Base-by-base conservation (phyloP, 1,284 basidiomycete genomes). In the Porodaedalea pini region DNA sequence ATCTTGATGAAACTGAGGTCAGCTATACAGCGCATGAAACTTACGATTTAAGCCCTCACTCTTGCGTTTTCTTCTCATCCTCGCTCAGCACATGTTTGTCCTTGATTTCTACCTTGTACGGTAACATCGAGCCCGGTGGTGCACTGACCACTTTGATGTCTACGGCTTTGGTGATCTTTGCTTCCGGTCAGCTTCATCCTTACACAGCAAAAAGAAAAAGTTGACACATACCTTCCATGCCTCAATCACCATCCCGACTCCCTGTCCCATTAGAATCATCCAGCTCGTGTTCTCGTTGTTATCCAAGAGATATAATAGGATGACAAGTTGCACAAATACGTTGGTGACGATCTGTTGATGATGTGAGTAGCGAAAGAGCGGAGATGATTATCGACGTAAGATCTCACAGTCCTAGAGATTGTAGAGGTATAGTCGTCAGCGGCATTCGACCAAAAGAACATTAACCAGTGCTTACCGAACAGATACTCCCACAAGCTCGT, bases 1-100 rank as follows among this genome's bases (percentile, higher is more conserved):
- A 92, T 74, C 88, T 90, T 7, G 31, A 6, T 7, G 23, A 5
- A 29, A 6, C 6, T 6, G 15, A 29, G 25, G 13, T 25, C 17
- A n/a, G 10, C 11, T 13, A 27, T 1, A 15, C 1, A 11, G 21
- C 8, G 21, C 6, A 10, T 5, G 15, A 17, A 31, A 31, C 13
- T 15, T 27, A 27, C 39, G 49, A 23, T 49, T 19, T 39, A 15
- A 57, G 36, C 19, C 70, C 87, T 70, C 75, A 95, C 85, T 98
- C 94, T 71, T 98, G 94, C n/a, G 96, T 98, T 75, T 90, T 94
- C 78, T 90, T 92, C 75, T 98, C 96, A 65, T 98, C 94, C 67
- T 96, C 94, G 61, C 80, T 89, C 11, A 98, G 78, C 58, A 92
- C 86, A 68, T 98, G 94, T 72, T 98, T 98, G 75, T 95, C 92